These are phyloP conservation scores for Trichoderma hamatum DNA, from an alignment of 2,329 filamentous ascomycete species.

Conservation along the genomic window DNA sequence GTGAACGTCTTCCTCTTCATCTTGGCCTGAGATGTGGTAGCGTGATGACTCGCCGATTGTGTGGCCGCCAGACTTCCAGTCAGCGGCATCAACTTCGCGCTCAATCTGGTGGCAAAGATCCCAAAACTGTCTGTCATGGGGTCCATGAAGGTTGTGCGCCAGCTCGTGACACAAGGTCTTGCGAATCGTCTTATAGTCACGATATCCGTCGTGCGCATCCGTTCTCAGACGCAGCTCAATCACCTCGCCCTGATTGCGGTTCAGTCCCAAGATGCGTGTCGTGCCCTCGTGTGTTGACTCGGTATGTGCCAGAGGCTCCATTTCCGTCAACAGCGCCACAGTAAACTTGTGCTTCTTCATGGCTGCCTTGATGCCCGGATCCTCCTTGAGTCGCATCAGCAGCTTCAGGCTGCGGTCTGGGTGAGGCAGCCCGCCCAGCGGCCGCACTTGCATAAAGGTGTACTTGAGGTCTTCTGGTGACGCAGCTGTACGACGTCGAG, in stretches of 20 bases:
- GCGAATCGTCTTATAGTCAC: slow-evolving; percentile 89
- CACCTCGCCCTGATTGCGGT: slow-evolving; percentile 83
- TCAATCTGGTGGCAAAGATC: slow-evolving; percentile 85
- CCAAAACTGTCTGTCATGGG: slow-evolving; percentile 90
- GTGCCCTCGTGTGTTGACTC: slow-evolving; percentile 68
- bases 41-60: slow-evolving; percentile 66
- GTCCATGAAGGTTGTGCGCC: slow-evolving; percentile 84
- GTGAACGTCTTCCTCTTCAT: slow-evolving; percentile 50
- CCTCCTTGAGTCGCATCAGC: slow-evolving; percentile 74
- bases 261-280: slow-evolving; percentile 81
- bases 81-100: slow-evolving; percentile 76
- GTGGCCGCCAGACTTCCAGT: slow-evolving; percentile 74
- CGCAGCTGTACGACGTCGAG: slow-evolving; percentile 22
- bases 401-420: slow-evolving; percentile 72
- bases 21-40: slow-evolving; percentile 55
- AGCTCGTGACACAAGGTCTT: slow-evolving; percentile 94
- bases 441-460: slow-evolving; percentile 78
- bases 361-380: slow-evolving; percentile 79
- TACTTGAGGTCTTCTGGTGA: slow-evolving; percentile 64
- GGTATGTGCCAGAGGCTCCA: slow-evolving; percentile 87
- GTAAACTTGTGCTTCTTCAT: slow-evolving; percentile 86
- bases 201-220: slow-evolving; percentile 89
- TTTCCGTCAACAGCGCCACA: slow-evolving; percentile 87
- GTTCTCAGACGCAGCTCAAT: slow-evolving; percentile 92
- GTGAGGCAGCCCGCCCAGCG: slow-evolving; percentile 76